Base-by-base conservation (phyloP, 2,329 filamentous ascomycete species). In the Meredithiella fracta region DNA sequence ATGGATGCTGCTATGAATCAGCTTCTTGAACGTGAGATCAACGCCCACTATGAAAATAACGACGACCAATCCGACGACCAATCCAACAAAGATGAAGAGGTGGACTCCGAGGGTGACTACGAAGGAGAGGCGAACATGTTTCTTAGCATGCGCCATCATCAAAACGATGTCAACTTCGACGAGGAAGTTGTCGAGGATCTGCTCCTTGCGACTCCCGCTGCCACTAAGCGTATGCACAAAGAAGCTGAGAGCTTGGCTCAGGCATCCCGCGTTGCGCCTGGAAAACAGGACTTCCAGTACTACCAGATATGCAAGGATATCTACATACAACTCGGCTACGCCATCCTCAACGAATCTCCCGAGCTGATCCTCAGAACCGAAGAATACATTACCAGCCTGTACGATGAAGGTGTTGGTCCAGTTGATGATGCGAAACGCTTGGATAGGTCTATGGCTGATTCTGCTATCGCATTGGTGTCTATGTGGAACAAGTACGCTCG, bases 281-380 rank as follows among this genome's bases (percentile, higher is more conserved):
- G 64, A 70, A 77, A 71, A 60, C 75, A 75, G 51, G 75, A 80
- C 7, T 80, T 82, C 53, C 78, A 80, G 47, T 85, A 88, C 63
- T 76, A 80, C 3, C 72, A 77, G 5, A 79, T 94, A 58, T 86
- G 86, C 29, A 85, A 83, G 65, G 82, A 83, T 59, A 68, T 90
- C 8, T 80, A 82, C 72, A 65, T 58, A 3, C 66, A 71, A 65
- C 67, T 74, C 68, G 76, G 76, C 37, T 71, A 77, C 34, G 79
- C 85, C 1, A 63, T 69, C 17, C 71, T 94, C 49, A 73, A 73
- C 3, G 91, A 96, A 67, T 72, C 82, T 1, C 79, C 83, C 59
- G 74, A 82, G 49, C 67, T 94, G 20, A 79, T 96, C 49, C 69
- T 94, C 34, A 74, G 78, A 51, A 94, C 86, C 9, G 90, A 96